These are phyloP conservation scores for Medicago truncatula DNA, from an alignment of 306 rosid species.

Conservation along the genomic window MtrunA17r5.0-ANR NC_053042.1:43944001-43944500, in stretches of 20 bases:
- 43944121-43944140: constrained; percentile 1
- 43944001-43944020: constrained; percentile 56
- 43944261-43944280: constrained; percentile 79
- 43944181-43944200: background rate
- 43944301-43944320: constrained; percentile 92
- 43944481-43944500: no score
- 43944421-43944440: constrained; percentile 60
- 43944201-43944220: background rate
- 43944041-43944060: constrained; percentile 97
- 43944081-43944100: background rate
- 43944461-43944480: no score
- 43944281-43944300: constrained; percentile 73
- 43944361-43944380: constrained; percentile 90
- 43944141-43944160: background rate
- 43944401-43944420: constrained; percentile 70
- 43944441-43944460: background rate
- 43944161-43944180: background rate
- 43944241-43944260: background rate
- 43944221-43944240: no score
- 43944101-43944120: background rate
- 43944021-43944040: constrained; percentile 70
- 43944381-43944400: constrained; percentile 83
- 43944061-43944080: constrained; percentile 47
- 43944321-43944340: constrained; percentile 86
- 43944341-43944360: constrained; percentile 79